These are phyloP conservation scores for Cymbidium sinense DNA, from an alignment of 106 monocot species.

Conservation along the genomic window DNA sequence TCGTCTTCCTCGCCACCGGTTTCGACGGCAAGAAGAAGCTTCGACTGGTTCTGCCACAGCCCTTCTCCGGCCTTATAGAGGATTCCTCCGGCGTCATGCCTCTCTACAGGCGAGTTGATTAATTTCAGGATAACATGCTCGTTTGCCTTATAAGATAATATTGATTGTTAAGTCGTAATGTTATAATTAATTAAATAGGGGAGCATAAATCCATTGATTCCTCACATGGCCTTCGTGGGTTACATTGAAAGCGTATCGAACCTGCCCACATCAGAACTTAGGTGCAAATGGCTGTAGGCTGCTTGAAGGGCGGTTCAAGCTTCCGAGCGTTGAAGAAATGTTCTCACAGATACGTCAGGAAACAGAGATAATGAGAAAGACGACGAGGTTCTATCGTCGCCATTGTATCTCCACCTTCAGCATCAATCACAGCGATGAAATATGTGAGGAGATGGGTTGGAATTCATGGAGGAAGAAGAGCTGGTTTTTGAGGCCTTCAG, in stretches of 20 bases:
- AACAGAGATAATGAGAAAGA: conserved; percentile 63
- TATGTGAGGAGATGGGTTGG: conserved; percentile 87
- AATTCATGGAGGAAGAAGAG: conserved; percentile 47
- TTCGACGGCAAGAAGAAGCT: conserved; percentile 85
- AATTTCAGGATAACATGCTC: too few species aligned
- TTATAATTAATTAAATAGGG: conserved; percentile 20
- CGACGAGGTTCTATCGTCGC: conserved; percentile 77
- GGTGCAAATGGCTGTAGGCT: conserved; percentile 73
- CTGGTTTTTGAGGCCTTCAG: conserved; percentile 67
- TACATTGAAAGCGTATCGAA: conserved; percentile 93
- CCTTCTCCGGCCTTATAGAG: conserved; percentile 35
- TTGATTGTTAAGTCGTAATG: not conserved
- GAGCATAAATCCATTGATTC: conserved; percentile 66
- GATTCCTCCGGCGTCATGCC: conserved; percentile 62
- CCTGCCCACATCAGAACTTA: conserved; percentile 80
- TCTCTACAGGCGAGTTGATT: conserved; percentile 42
- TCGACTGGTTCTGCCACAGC: conserved; percentile 41
- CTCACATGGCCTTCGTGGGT: conserved; percentile 80
- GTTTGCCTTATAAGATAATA: too few species aligned
- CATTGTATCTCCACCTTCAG: conserved; percentile 94
- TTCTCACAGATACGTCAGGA: conserved; percentile 33
- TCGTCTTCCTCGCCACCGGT: conserved; percentile 79
- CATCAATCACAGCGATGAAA: conserved; percentile 88
- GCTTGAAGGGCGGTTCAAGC: conserved; percentile 43
- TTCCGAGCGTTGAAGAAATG: conserved; percentile 59